Conservation (phyloP, 371 early-diverging fungal genomes). For the Fennellomyces sp. region DNA sequence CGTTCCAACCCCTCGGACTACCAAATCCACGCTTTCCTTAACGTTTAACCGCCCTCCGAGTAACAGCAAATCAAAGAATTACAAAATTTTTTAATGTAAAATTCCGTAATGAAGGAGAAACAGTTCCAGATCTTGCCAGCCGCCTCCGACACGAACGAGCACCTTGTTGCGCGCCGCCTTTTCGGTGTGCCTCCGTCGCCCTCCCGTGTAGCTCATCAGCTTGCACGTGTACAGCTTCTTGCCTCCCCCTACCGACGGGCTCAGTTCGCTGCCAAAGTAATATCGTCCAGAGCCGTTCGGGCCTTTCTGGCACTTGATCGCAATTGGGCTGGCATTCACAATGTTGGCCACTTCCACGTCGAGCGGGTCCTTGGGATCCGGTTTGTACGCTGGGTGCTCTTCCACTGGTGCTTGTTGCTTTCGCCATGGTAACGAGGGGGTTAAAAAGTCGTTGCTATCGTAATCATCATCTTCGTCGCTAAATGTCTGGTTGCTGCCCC, state of each 20-base stretch:
- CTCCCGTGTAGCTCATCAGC: constrained; percentile 42
- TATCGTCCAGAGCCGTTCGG: constrained; percentile 46
- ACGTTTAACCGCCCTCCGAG: background rate
- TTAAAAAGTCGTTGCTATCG: constrained; percentile 1
- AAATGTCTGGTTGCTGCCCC: constrained; percentile 1
- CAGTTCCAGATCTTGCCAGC: constrained; percentile 68
- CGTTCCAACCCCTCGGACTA: constrained; percentile 31
- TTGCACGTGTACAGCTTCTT: constrained; percentile 50
- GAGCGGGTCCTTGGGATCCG: constrained; percentile 55
- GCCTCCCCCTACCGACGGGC: constrained; percentile 43
- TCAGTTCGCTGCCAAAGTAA: constrained; percentile 60
- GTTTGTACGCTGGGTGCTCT: constrained; percentile 31
- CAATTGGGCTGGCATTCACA: constrained; percentile 53
- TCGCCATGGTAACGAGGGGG: background rate
- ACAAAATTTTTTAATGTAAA: constrained; percentile 16
- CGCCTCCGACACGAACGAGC: constrained; percentile 64
- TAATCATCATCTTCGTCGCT: constrained; percentile 12
- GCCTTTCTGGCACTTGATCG: constrained; percentile 48
- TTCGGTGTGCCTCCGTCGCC: constrained; percentile 8
- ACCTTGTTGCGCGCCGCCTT: constrained; percentile 50
- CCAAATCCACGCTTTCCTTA: background rate
- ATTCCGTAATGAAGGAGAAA: constrained; percentile 61
- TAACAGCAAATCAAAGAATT: background rate
- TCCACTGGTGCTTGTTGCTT: background rate
- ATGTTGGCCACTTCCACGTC: constrained; percentile 60